Evolutionary conservation across 257 asterid genomes (phyloP).

Genomic region (Nemophila menziesii): DNA sequence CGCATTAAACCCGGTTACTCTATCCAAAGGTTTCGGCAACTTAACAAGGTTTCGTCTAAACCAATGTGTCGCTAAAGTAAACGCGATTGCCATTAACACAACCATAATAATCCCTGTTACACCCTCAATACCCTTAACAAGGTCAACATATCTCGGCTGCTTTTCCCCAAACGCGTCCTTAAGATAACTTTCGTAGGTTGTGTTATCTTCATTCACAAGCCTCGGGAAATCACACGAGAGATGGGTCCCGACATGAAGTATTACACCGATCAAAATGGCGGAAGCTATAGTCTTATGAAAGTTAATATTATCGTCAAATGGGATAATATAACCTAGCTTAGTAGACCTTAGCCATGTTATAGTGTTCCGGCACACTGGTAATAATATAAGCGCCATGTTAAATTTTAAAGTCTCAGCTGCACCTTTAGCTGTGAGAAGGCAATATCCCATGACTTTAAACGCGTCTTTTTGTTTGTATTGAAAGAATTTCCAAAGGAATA

Average conservation of each 20-base stretch:
- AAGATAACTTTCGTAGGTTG: slow-evolving; percentile 24
- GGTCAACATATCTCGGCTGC: slow-evolving; percentile 49
- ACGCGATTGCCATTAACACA: slow-evolving; percentile 61
- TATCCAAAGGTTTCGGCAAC: slow-evolving; percentile 78
- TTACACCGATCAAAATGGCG: slow-evolving; percentile 66
- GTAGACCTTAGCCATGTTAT: slow-evolving; percentile 91
- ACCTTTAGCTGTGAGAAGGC: slow-evolving; percentile 87
- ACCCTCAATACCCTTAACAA: slow-evolving; percentile 58
- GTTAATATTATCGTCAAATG: slow-evolving; percentile 89
- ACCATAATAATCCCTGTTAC: slow-evolving; percentile 81
- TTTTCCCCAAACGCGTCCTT: slow-evolving; percentile 36
- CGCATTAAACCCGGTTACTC: slow-evolving; percentile 89
- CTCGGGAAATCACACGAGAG: slow-evolving; percentile 92
- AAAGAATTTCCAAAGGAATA: slow-evolving; percentile 71
- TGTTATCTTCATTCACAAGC: slow-evolving; percentile 34
- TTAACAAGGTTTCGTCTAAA: slow-evolving; percentile 71
- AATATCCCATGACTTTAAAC: slow-evolving; percentile 71
- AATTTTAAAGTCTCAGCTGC: slow-evolving; percentile 87
- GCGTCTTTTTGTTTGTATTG: slow-evolving; percentile 60
- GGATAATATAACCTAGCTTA: slow-evolving; percentile 44
- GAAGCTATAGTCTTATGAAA: slow-evolving; percentile 94
- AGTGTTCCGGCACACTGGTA: slow-evolving; percentile 91
- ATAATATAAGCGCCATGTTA: slow-evolving; percentile 77
- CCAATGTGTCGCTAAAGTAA: slow-evolving; percentile 70
- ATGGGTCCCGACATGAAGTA: slow-evolving; percentile 93